These are phyloP conservation scores for Penicillium olsonii DNA, from an alignment of 2,329 filamentous ascomycete genomes.

Conservation along the genomic window DNA sequence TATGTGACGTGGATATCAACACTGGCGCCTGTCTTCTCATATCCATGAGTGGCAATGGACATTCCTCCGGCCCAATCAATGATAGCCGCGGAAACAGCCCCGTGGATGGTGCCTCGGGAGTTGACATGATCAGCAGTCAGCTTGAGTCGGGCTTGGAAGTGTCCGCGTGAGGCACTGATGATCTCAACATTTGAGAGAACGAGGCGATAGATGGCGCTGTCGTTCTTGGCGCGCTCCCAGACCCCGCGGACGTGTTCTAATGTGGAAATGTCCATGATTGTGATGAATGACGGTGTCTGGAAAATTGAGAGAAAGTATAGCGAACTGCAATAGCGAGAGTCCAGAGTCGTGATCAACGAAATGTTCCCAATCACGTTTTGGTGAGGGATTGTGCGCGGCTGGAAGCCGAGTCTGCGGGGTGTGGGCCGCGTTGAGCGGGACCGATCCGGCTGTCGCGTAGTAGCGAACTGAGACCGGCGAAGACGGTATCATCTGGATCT, in stretches of 20 bases:
- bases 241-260: constrained; percentile 10
- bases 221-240: constrained; percentile 10
- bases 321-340: not conserved
- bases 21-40: constrained; percentile 10
- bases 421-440: not conserved
- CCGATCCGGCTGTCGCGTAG: not conserved
- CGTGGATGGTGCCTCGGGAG: constrained; percentile 10
- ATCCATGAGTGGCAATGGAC: constrained; percentile 11
- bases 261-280: not conserved
- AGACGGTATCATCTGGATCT: no score
- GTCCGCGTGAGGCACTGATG: constrained; percentile 1
- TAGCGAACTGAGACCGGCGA: no score
- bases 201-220: constrained; percentile 9
- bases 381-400: not conserved
- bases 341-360: not conserved
- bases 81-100: constrained; percentile 8
- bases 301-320: not conserved
- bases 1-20: constrained; percentile 9
- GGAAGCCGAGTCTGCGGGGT: not conserved
- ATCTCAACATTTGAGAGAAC: constrained; percentile 9
- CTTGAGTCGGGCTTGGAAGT: constrained; percentile 9
- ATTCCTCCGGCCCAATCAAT: constrained; percentile 12
- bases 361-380: not conserved
- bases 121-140: constrained; percentile 11
- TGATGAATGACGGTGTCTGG: not conserved